Percentiles rank a stretch among this genome's conserved stretches.
phyloP scores from a whole-genome alignment of 331 rosid species.

The Malus hybrid region DNA sequence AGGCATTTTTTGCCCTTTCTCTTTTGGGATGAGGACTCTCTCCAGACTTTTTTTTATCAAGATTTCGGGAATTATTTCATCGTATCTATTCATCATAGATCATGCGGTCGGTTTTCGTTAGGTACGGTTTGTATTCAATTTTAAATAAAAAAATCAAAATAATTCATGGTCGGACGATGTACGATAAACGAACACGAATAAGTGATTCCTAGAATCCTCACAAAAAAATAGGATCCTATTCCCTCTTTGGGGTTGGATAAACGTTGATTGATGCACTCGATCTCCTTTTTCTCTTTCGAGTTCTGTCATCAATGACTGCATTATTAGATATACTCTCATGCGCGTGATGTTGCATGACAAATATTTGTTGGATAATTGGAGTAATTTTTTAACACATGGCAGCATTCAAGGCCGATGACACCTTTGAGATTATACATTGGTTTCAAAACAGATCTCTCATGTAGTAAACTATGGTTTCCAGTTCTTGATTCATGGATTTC shows the following conservation, averaged over 20 bases:
- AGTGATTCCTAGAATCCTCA: fast-evolving
- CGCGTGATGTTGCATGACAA: too few relatives aligned
- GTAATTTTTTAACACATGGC: too few relatives aligned
- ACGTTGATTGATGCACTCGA: background rate
- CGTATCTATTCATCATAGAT: fast-evolving
- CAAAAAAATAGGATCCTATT: too few relatives aligned
- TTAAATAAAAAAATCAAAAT: too few relatives aligned
- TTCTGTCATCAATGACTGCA: background rate
- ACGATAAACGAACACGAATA: fast-evolving
- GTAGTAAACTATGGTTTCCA: background rate
- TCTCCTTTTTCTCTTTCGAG: background rate
- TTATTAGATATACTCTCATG: background rate
- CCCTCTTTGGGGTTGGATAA: background rate
- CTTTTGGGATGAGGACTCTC: background rate
- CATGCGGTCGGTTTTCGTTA: too few relatives aligned
- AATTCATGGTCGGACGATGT: fast-evolving
- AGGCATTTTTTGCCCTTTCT: background rate
- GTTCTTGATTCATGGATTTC: background rate
- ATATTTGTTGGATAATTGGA: fast-evolving
- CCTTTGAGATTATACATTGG: too few relatives aligned
- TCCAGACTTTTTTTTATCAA: fast-evolving
- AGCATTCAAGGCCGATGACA: background rate
- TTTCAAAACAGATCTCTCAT: background rate
- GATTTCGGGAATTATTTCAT: fast-evolving
- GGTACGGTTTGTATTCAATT: too few relatives aligned